Percentiles rank a stretch among this genome's conserved stretches.
phyloP scores from a whole-genome alignment of 2,329 filamentous ascomycete species.

The Aspergillus sp. region DNA sequence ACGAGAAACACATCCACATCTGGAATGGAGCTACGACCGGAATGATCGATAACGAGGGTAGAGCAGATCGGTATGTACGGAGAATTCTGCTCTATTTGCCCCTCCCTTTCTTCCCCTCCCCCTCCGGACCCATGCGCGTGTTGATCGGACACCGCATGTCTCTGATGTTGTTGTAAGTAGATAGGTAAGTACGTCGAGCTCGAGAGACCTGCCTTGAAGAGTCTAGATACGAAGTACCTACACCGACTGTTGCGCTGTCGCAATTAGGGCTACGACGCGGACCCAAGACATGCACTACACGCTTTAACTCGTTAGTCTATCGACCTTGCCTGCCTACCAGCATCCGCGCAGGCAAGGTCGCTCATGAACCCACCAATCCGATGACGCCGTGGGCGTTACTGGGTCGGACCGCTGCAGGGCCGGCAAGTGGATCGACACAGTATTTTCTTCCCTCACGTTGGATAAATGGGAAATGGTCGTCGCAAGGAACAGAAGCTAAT shows the following conservation, averaged over 20 bases:
- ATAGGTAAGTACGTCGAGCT: background rate
- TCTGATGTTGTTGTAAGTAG: background rate
- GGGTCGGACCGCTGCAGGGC: slow-evolving; percentile 39
- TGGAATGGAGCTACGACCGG: background rate
- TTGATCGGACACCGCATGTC: background rate
- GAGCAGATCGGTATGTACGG: slow-evolving; percentile 7
- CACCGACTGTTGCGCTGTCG: background rate
- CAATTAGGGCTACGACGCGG: too few relatives aligned
- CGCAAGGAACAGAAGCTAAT: background rate
- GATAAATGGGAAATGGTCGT: background rate
- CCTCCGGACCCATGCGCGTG: slow-evolving; percentile 14
- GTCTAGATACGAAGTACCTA: background rate
- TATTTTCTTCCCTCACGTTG: slow-evolving; percentile 1
- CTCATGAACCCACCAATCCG: background rate
- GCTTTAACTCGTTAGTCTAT: background rate
- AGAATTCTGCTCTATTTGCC: slow-evolving; percentile 16
- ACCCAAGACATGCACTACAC: too few relatives aligned
- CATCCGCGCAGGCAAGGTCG: background rate
- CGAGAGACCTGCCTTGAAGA: too few relatives aligned
- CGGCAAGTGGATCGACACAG: slow-evolving; percentile 32
- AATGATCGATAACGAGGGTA: slow-evolving; percentile 16
- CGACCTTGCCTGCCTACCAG: background rate
- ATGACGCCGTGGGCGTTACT: slow-evolving; percentile 20
- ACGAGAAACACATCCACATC: too few relatives aligned
- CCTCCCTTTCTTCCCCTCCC: background rate